Percentiles rank a stretch among this genome's conserved stretches.
These are phyloP conservation scores for Tuber borchii DNA, from an alignment of 495 filamentous ascomycete species.

Conservation along the genomic window DNA sequence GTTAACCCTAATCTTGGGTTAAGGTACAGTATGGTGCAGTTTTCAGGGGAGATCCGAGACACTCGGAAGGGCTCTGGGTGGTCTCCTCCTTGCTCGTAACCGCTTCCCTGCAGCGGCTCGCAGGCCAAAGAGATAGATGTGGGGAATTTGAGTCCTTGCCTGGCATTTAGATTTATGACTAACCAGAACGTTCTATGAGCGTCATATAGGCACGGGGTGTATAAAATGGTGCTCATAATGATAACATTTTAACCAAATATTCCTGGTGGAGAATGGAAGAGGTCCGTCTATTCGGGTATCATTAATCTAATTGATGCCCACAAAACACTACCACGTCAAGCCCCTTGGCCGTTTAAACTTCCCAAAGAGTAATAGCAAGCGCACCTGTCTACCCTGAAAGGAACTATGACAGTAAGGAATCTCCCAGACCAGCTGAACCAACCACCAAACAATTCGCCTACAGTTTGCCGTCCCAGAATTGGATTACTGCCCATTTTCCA, in stretches of 20 bases:
- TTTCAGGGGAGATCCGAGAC: no score
- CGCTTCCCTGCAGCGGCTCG: not conserved
- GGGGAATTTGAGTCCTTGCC: not conserved
- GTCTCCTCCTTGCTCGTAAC: no score
- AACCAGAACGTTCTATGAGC: not conserved
- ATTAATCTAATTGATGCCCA: not conserved
- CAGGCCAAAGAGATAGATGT: not conserved
- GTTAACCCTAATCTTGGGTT: not conserved
- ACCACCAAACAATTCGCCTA: conserved; percentile 34
- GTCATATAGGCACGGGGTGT: not conserved
- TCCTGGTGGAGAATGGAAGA: not conserved
- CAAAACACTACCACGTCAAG: not conserved
- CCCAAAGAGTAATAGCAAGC: not conserved
- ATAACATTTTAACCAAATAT: not conserved
- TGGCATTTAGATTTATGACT: not conserved
- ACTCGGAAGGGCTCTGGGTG: no score
- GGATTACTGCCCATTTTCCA: conserved; percentile 93
- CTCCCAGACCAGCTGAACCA: not conserved
- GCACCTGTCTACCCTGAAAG: not conserved
- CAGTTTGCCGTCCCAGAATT: conserved; percentile 69
- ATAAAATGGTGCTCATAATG: not conserved
- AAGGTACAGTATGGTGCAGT: not conserved
- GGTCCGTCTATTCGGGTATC: not conserved
- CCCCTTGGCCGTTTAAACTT: not conserved
- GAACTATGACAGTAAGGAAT: not conserved